Base-by-base conservation (phyloP, 192 early-diverging fungal genomes). In the Neocallimastix lanati region DNA sequence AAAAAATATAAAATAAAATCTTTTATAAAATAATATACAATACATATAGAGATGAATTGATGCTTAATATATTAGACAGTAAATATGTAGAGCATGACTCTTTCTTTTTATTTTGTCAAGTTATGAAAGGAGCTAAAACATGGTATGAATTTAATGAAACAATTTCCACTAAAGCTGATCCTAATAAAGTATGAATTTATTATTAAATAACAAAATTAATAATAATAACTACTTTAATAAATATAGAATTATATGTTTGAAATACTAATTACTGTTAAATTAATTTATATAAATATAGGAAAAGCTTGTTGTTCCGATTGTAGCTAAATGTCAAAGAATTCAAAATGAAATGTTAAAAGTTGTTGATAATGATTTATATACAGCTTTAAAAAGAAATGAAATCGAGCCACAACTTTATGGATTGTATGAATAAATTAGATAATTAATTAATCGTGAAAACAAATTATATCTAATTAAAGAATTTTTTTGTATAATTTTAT, bases 391-490 rank as follows among this genome's bases (percentile, higher is more conserved):
- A 76, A 80, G 80, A 29, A 87, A 94, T 77, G 88, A 90, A 13
- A 95, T 98, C 67, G 95, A 98, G 82, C 96, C 96, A 21, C 96
- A 98, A 82, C 86, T 98, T 21, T 98, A 93, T 87, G 96, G 94
- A 76, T 89, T 97, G 92, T 91, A 90, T 80, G 90, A 84, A 33
- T 33, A 33, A 6, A 33, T 33, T 33, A 6, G 3, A 33, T 33
- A 33, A 33, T 6, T 33, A 33, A 33, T 33, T 33, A 33, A 11
- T 33, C 30, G 11, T 33, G 3, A 33, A 33, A 33, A 33, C 11
- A 33, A 33, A 6, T 6, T 33, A 33, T 33, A n/a, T n/a, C n/a
- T 33, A 6, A 33, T 33, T 33, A 6, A 33, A 6, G 11, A 33
- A 6, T 33, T 33, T 33, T 6, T 33, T 33, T 50, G 30, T 37